These are phyloP conservation scores for Knufia fluminis DNA, from an alignment of 2,329 filamentous ascomycete species.

Conservation along the genomic window DNA sequence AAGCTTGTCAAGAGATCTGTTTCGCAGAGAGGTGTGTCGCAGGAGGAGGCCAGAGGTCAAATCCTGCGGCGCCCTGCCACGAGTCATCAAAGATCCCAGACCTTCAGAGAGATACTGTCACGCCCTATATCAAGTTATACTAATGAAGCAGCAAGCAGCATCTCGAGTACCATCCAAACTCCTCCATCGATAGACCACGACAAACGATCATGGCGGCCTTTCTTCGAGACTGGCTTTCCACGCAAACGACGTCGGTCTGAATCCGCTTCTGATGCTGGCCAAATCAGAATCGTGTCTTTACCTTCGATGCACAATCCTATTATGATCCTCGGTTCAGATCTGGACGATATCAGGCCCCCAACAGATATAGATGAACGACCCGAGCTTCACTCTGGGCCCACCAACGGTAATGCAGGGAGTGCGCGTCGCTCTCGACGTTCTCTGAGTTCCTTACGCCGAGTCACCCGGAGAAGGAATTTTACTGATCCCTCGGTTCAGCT, in stretches of 20 bases:
- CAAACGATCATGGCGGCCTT: constrained; percentile 30
- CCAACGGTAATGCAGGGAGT: constrained; percentile 5
- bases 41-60: constrained; percentile 37
- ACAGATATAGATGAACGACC: not conserved
- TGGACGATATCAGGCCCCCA: constrained; percentile 12
- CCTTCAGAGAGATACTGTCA: constrained; percentile 26
- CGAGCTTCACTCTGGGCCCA: not conserved
- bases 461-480: constrained; percentile 18
- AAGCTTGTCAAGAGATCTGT: constrained; percentile 55
- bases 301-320: constrained; percentile 9
- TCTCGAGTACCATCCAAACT: not conserved
- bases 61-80: constrained; percentile 51
- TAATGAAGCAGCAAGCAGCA: constrained; percentile 8
- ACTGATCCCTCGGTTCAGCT: constrained; percentile 21
- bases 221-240: constrained; percentile 29
- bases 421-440: constrained; percentile 25
- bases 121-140: constrained; percentile 33
- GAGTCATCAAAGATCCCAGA: constrained; percentile 52
- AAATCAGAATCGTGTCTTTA: constrained; percentile 4
- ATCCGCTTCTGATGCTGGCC: constrained; percentile 9
- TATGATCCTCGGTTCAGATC: constrained; percentile 13
- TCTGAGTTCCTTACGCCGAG: constrained; percentile 25
- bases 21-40: constrained; percentile 41
- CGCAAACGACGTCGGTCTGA: constrained; percentile 34
- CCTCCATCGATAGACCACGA: not conserved